Evolutionary conservation across 2,329 filamentous ascomycete species (phyloP).

Genomic region (Calonectria crousiana): DNA sequence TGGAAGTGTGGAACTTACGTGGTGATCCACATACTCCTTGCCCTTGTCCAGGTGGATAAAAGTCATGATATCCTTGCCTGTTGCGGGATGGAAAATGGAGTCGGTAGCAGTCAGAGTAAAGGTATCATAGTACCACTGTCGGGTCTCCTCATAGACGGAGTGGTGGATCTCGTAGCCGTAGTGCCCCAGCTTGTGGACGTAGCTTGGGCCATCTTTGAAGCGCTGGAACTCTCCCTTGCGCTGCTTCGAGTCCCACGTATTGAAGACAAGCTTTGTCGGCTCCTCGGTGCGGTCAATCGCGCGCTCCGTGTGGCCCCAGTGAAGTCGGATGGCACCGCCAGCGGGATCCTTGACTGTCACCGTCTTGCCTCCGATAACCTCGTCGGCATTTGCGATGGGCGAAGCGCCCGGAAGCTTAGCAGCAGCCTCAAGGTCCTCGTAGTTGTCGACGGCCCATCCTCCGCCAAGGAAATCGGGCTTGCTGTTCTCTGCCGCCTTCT

Average conservation of each 20-base stretch:
- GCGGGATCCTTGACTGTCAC: constrained; percentile 1
- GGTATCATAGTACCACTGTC: constrained; percentile 29
- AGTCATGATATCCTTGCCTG: not conserved
- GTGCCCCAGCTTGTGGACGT: constrained; percentile 22
- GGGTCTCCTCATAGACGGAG: constrained; percentile 36
- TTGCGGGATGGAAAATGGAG: constrained; percentile 29
- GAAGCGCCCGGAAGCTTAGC: not conserved
- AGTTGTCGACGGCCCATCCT: not conserved
- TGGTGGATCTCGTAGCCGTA: constrained; percentile 28
- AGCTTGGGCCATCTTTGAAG: not conserved
- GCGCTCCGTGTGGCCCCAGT: not conserved
- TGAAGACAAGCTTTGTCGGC: constrained; percentile 7
- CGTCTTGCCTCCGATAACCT: not conserved
- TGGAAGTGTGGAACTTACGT: not conserved
- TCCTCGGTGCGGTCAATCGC: not conserved
- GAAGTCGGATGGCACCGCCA: not conserved
- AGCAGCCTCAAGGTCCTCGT: not conserved
- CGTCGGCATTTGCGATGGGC: not conserved
- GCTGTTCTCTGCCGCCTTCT: not conserved
- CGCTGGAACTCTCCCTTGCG: not conserved
- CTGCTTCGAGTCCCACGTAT: not conserved
- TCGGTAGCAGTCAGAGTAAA: constrained; percentile 58
- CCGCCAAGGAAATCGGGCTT: not conserved
- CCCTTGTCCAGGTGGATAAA: not conserved
- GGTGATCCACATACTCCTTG: not conserved